Percentiles rank a stretch among this genome's conserved stretches.
Conservation (phyloP, 805 yeast genomes). For the Isabelozyma pseudorhagii region DNA sequence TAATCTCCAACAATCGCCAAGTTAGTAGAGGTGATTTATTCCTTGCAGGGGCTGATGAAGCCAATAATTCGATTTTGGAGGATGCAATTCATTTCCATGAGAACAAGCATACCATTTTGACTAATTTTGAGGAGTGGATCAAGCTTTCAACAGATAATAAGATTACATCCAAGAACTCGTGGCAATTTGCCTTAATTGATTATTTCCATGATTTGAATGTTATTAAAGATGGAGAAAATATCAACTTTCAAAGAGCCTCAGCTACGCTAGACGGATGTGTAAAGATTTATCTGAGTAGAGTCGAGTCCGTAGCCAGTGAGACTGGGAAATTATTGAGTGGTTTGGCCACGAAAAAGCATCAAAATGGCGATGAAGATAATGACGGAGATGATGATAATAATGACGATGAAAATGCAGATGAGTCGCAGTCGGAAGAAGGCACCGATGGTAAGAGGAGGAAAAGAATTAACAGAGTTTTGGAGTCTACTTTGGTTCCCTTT, state of each 20-base stretch:
- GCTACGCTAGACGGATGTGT: slow-evolving; percentile 94
- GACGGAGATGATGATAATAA: slow-evolving; percentile 21
- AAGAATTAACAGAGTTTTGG: slow-evolving; percentile 30
- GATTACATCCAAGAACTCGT: slow-evolving; percentile 45
- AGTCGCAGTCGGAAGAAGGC: slow-evolving; percentile 12
- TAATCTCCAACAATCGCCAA: slow-evolving; percentile 11
- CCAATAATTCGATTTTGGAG: slow-evolving; percentile 23
- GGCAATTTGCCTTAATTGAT: slow-evolving; percentile 51
- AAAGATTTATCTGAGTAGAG: slow-evolving; percentile 85
- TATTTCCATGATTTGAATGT: slow-evolving; percentile 51
- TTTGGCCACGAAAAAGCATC: slow-evolving; percentile 43
- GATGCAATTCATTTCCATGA: slow-evolving; percentile 42
- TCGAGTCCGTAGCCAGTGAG: slow-evolving; percentile 88
- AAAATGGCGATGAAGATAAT: slow-evolving; percentile 19
- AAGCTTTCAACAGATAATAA: slow-evolving; percentile 47
- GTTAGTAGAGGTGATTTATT: slow-evolving; percentile 12
- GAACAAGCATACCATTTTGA: slow-evolving; percentile 39
- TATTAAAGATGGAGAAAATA: slow-evolving; percentile 44
- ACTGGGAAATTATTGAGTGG: slow-evolving; percentile 84
- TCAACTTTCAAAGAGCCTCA: slow-evolving; percentile 87
- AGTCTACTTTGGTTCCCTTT: slow-evolving; percentile 51
- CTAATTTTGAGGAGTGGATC: slow-evolving; percentile 49
- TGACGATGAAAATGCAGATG: slow-evolving; percentile 20
- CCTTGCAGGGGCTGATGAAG: slow-evolving; percentile 14
- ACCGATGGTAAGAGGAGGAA: slow-evolving; percentile 19